Conservation (phyloP, 257 asterid genomes). For the Salvia hispanica region DNA sequence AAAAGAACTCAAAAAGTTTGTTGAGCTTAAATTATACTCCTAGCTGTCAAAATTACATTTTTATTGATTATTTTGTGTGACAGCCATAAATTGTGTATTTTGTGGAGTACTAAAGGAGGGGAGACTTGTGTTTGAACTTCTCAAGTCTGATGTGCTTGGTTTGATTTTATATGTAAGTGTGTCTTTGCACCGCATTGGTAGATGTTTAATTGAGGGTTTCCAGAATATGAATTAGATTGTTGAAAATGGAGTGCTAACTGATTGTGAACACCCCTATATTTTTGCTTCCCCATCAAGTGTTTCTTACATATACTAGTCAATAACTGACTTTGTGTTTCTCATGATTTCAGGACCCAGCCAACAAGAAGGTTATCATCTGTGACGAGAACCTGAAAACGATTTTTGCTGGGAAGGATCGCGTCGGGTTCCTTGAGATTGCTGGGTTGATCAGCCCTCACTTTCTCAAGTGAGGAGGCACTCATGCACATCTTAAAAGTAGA, state of each 20-base stretch:
- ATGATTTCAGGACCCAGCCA: constrained; percentile 67
- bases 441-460: constrained; percentile 88
- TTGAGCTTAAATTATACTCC: neutral
- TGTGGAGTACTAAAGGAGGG: neutral
- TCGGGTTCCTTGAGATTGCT: constrained; percentile 95
- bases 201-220: neutral
- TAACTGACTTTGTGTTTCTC: constrained; percentile 2
- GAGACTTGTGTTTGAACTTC: neutral
- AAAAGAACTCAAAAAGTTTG: neutral
- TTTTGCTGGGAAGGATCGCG: constrained; percentile 72
- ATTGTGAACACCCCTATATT: neutral
- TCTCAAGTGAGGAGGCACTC: constrained; percentile 49
- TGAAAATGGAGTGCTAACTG: neutral
- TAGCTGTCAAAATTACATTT: neutral
- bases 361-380: constrained; percentile 78
- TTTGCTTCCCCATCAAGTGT: neutral
- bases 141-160: neutral
- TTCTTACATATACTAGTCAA: neutral
- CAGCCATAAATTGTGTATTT: neutral
- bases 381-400: constrained; percentile 87
- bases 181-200: too few species aligned
- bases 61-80: neutral
- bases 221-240: neutral
- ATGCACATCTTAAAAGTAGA: constrained; percentile 21
- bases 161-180: neutral